Percentiles rank a stretch among this genome's conserved stretches.
Evolutionary conservation across 345 rosid species (phyloP).

Genomic region (Geranium rotundifolium): DNA sequence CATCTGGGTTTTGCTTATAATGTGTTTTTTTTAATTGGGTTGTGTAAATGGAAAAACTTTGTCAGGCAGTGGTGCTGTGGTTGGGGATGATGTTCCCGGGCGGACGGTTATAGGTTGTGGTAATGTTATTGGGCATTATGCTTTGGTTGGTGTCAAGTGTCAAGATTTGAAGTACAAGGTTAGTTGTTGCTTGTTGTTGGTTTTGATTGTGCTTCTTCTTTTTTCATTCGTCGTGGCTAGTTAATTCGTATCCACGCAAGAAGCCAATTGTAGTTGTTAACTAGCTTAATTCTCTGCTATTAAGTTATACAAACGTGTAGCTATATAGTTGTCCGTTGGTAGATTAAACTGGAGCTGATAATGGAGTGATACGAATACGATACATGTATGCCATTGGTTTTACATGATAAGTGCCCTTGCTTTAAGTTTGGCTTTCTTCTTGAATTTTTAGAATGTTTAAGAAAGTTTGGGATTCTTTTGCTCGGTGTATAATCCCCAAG

Average conservation of each 20-base stretch:
- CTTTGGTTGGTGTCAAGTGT: conserved; percentile 81
- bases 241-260: background rate
- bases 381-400: background rate
- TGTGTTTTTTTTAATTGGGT: background rate
- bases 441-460: background rate
- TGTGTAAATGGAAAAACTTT: conserved; percentile 13
- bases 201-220: background rate
- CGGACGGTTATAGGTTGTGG: conserved; percentile 47
- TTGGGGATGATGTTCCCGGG: conserved; percentile 89
- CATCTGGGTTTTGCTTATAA: background rate
- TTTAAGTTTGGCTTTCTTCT: background rate
- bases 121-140: conserved; percentile 69
- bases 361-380: background rate
- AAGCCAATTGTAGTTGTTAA: background rate
- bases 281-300: background rate
- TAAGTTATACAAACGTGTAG: background rate
- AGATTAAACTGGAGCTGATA: background rate
- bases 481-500: background rate
- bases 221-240: background rate
- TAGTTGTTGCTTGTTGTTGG: background rate
- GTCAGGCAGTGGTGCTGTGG: conserved; percentile 86
- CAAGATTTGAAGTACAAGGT: conserved; percentile 94
- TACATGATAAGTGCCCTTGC: background rate
- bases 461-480: background rate
- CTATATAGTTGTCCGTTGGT: background rate